Percentiles rank a stretch among this genome's conserved stretches.
Conservation (phyloP, 257 asterid species). For the Rubia yunnanensis region DNA sequence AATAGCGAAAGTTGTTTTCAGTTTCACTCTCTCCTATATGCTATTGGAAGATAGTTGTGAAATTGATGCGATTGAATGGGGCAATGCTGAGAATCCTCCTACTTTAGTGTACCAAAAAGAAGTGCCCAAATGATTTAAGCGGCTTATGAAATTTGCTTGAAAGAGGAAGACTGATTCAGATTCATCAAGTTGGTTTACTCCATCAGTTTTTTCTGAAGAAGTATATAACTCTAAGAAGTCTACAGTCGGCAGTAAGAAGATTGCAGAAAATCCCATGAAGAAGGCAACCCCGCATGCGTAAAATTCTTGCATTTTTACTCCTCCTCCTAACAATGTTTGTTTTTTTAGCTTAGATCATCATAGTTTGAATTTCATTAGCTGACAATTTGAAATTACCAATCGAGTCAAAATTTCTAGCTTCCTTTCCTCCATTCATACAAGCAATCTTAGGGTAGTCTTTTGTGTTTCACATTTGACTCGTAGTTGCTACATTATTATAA, state of each 20-base stretch:
- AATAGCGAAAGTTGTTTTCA: too few species aligned
- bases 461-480: too few species aligned
- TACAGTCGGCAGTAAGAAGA: too few species aligned
- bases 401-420: too few species aligned
- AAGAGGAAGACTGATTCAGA: constrained; percentile 70
- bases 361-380: too few species aligned
- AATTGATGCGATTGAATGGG: constrained; percentile 76
- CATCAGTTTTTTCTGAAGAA: constrained; percentile 78
- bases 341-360: background rate
- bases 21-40: too few species aligned
- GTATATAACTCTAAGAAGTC: constrained; percentile 82
- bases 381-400: too few species aligned
- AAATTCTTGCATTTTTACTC: constrained; percentile 36
- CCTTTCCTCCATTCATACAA: too few species aligned
- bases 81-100: constrained; percentile 89
- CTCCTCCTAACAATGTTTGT: background rate
- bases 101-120: constrained; percentile 63
- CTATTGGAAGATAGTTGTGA: too few species aligned
- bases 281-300: constrained; percentile 65
- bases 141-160: constrained; percentile 89
- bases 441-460: background rate
- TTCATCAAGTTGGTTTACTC: constrained; percentile 67
- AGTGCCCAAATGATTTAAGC: constrained; percentile 86
- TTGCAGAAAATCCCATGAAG: constrained; percentile 62
- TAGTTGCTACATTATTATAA: background rate